Percentiles rank a stretch among this genome's conserved stretches.
These are phyloP conservation scores for Eutrema heterophyllum DNA, from an alignment of 345 rosid genomes.

Conservation along the genomic window DNA sequence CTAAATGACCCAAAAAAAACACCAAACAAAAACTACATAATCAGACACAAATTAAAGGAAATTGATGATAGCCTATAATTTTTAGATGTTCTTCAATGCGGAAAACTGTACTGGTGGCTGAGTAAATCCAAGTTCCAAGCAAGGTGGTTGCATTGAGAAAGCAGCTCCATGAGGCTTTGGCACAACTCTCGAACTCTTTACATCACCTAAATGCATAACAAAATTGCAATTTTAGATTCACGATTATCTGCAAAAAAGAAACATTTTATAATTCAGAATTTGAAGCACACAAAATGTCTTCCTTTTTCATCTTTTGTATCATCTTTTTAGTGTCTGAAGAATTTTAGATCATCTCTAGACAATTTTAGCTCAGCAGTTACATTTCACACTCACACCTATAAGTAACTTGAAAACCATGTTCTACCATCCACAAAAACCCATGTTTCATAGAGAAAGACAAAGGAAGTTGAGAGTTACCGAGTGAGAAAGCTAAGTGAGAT, in stretches of 20 bases:
- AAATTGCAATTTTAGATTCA: not conserved
- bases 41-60: not conserved
- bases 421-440: not conserved
- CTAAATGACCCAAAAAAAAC: slow-evolving; percentile 31
- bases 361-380: not conserved
- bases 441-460: not conserved
- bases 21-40: not conserved
- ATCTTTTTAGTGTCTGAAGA: not conserved
- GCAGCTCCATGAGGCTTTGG: slow-evolving; percentile 45
- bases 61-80: not conserved
- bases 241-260: not conserved
- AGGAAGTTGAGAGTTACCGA: slow-evolving; percentile 40
- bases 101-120: slow-evolving; percentile 53
- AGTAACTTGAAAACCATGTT: not conserved
- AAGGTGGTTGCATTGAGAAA: slow-evolving; percentile 48
- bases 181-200: slow-evolving; percentile 45
- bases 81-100: not conserved
- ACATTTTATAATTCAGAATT: not conserved
- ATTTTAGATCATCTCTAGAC: not conserved
- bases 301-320: not conserved
- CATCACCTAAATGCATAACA: slow-evolving; percentile 44
- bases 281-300: not conserved
- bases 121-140: slow-evolving; percentile 61
- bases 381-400: not conserved
- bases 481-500: slow-evolving; percentile 53